These are phyloP conservation scores for Camillea tinctor DNA, from an alignment of 2,329 filamentous ascomycete species.

Conservation along the genomic window DNA sequence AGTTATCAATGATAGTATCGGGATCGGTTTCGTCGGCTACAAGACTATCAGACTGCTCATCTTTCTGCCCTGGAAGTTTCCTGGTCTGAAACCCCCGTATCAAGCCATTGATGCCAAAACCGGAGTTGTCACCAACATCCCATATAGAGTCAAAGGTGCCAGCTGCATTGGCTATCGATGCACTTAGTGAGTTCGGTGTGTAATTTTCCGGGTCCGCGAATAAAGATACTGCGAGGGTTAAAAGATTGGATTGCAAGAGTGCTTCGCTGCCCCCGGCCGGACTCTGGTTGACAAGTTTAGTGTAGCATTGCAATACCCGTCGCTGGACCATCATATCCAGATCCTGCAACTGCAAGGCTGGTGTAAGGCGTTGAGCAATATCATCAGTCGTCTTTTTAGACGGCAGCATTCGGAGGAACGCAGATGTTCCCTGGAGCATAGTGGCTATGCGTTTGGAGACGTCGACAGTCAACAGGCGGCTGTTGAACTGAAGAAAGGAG, in stretches of 20 bases:
- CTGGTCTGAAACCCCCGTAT: slow-evolving; percentile 74
- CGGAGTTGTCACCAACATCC: slow-evolving; percentile 92
- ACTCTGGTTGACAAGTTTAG: slow-evolving; percentile 84
- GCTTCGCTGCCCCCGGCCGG: slow-evolving; percentile 82
- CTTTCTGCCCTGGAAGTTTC: slow-evolving; percentile 68
- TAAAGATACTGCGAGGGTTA: slow-evolving; percentile 84
- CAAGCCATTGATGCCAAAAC: slow-evolving; percentile 88
- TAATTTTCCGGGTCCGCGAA: slow-evolving; percentile 94
- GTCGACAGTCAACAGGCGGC: slow-evolving; percentile 85
- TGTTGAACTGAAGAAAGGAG: slow-evolving; percentile 91
- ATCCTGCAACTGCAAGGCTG: slow-evolving; percentile 84
- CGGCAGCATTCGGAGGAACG: slow-evolving; percentile 83
- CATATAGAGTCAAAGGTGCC: slow-evolving; percentile 91
- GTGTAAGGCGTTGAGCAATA: slow-evolving; percentile 76
- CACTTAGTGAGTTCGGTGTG: slow-evolving; percentile 78
- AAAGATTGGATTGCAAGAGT: slow-evolving; percentile 83
- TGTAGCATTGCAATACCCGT: slow-evolving; percentile 91
- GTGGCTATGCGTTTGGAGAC: slow-evolving; percentile 88
- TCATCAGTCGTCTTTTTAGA: slow-evolving; percentile 84
- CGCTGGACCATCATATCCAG: slow-evolving; percentile 91
- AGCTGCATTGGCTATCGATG: slow-evolving; percentile 86
- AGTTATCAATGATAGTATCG: slow-evolving; percentile 62
- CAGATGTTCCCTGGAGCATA: slow-evolving; percentile 93
- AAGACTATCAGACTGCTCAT: slow-evolving; percentile 43
- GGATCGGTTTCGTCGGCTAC: slow-evolving; percentile 55